Conservation (phyloP, 108 stramenopile species). For the Aurantiochytrium sp. region DNA sequence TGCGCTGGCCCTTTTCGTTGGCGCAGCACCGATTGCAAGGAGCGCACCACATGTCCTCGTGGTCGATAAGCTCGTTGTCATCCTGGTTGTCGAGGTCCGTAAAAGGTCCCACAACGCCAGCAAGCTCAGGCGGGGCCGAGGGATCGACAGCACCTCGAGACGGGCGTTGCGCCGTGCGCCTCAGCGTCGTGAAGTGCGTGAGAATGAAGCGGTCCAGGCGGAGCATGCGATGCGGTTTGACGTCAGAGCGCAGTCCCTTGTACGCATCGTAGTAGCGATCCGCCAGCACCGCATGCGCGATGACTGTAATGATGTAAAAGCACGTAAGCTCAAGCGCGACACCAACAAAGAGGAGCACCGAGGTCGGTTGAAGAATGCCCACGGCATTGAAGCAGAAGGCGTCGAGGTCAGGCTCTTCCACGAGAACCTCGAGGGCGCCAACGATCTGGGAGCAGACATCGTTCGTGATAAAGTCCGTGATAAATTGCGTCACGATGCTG, state of each 20-base stretch:
- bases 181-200: too few relatives aligned
- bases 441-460: neutral
- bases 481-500: neutral
- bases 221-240: too few relatives aligned
- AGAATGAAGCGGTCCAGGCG: too few relatives aligned
- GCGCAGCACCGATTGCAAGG: neutral
- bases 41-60: neutral
- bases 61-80: too few relatives aligned
- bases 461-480: neutral
- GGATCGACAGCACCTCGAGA: too few relatives aligned
- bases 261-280: neutral
- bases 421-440: neutral
- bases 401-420: neutral
- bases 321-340: neutral
- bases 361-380: neutral
- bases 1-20: neutral
- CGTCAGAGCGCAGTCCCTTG: neutral
- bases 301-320: neutral
- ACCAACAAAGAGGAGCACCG: neutral
- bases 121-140: too few relatives aligned
- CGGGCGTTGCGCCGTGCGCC: too few relatives aligned
- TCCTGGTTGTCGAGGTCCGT: too few relatives aligned
- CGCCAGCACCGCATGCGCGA: neutral
- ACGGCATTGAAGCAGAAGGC: neutral
- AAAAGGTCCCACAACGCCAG: too few relatives aligned